Conservation (phyloP, 2,329 filamentous ascomycete genomes). For the Colletotrichum liaoningense region DNA sequence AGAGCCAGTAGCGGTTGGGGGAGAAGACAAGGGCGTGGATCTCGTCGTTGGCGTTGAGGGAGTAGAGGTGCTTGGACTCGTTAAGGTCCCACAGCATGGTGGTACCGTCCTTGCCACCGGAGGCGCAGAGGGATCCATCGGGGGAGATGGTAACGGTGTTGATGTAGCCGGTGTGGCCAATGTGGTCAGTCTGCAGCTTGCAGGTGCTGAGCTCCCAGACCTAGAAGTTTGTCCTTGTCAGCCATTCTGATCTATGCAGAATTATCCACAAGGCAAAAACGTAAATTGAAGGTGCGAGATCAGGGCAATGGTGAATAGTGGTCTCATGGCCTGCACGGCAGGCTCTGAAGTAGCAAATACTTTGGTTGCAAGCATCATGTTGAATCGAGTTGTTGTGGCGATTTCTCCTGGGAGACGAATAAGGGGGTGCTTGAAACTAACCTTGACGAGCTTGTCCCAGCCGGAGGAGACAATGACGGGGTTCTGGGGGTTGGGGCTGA, state of each 20-base stretch:
- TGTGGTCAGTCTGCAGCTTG: slow-evolving; percentile 99
- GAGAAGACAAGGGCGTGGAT: slow-evolving; percentile 99
- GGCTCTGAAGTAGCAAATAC: slow-evolving; percentile 99
- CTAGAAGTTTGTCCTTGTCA: slow-evolving; percentile 60
- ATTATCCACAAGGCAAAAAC: background rate
- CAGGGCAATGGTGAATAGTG: slow-evolving; percentile 91
- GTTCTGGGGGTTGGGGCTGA: slow-evolving; percentile 99
- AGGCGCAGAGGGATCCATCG: slow-evolving; percentile 98
- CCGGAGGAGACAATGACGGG: slow-evolving; percentile 98
- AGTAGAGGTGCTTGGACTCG: slow-evolving; percentile 99
- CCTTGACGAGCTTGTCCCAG: slow-evolving; percentile 99
- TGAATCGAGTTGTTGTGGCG: slow-evolving; percentile 46
- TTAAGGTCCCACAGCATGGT: slow-evolving; percentile 99
- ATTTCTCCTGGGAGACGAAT: background rate
- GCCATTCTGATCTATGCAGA: slow-evolving; percentile 33
- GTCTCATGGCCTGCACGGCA: slow-evolving; percentile 89
- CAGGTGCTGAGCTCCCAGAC: slow-evolving; percentile 99
- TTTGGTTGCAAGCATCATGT: slow-evolving; percentile 91
- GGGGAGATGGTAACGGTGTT: slow-evolving; percentile 99
- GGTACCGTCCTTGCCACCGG: slow-evolving; percentile 99
- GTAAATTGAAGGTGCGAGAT: slow-evolving; percentile 54
- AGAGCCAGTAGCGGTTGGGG: slow-evolving; percentile 99
- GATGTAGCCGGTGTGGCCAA: slow-evolving; percentile 99
- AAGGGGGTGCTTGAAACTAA: slow-evolving; percentile 63
- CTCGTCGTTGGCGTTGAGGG: slow-evolving; percentile 98